Evolutionary conservation across 2,329 filamentous ascomycete species (phyloP).

Genomic region (Hypoxylon sp.): DNA sequence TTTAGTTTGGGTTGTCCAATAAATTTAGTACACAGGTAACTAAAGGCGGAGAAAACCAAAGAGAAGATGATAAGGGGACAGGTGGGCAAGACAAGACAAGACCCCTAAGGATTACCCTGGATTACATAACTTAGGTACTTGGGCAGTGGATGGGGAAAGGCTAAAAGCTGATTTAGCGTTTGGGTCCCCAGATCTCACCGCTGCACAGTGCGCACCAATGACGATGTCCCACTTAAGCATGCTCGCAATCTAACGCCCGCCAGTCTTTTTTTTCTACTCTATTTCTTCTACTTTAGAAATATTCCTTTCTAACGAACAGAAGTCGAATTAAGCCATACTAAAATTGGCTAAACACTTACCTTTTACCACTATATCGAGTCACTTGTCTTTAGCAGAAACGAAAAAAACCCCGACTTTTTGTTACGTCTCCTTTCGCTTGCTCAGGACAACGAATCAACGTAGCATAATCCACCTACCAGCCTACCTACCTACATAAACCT

Average conservation of each 20-base stretch:
- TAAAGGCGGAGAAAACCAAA: no score
- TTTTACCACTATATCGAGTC: constrained; percentile 25
- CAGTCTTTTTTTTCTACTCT: constrained; percentile 26
- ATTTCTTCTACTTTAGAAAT: background rate
- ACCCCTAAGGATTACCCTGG: no score
- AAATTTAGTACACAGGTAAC: no score
- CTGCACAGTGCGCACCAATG: constrained; percentile 37
- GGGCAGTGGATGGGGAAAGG: no score
- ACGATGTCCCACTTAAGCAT: constrained; percentile 32
- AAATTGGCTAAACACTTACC: no score
- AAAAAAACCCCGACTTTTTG: constrained; percentile 28
- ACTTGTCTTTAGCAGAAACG: constrained; percentile 9
- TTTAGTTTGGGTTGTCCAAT: no score
- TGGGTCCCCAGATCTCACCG: constrained; percentile 36
- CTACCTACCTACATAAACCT: constrained; percentile 21
- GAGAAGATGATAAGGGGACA: no score
- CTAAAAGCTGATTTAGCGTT: constrained; percentile 32
- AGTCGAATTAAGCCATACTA: no score
- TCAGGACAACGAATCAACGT: constrained; percentile 21
- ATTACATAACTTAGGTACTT: constrained; percentile 27
- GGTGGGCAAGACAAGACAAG: no score
- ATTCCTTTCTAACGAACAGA: no score
- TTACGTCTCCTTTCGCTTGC: constrained; percentile 5
- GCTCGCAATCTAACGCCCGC: constrained; percentile 32
- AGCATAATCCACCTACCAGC: constrained; percentile 14